Evolutionary conservation across 306 rosid species (phyloP), one percentile per base, ranked within the genome.

Genomic region (Dalbergia cultrata): DNA sequence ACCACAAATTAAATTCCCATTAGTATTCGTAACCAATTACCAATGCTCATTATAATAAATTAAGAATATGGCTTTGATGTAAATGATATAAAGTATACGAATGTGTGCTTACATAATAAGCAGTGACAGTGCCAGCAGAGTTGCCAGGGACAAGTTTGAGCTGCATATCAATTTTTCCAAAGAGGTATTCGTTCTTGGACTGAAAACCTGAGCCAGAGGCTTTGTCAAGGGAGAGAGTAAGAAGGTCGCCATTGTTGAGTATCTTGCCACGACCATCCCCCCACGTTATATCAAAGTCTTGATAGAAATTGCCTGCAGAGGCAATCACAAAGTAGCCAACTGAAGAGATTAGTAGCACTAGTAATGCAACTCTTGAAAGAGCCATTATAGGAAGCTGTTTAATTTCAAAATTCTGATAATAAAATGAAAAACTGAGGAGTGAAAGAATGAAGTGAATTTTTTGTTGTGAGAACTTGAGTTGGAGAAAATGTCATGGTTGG

Each of bases 151-250:
- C 87, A 0, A 84, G 84, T 33, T 84, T 84, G 17, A 84, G 79
- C 18, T 84, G 87, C 87, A 84, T 84, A 4, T 84, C 87, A 13
- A 80, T 70, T 16, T 70, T 63, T 6, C 84, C 87, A 37, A 80
- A 91, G 0, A 91, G 77, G 62, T 87, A 91, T 70, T 86, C 78
- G 3, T 76, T 81, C 5, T 81, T 89, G 10, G 96, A 91, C 16
- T 76, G 88, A 9, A 91, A 89, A 0, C 90, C 92, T 0, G 96
- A 91, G 79, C 93, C 96, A 45, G 93, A 89, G 64, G 82, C 53
- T 70, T 65, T 74, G 88, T 91, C 93, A 4, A 91, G 88, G 0
- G 90, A 70, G 11, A 90, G 86, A 22, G 90, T 83, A 2, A 83
- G 82, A 34, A 83, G 66, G 0, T 83, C 34, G 1, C 75, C 82